Evolutionary conservation across 2,329 filamentous ascomycete species (phyloP).

Genomic region (Trematosphaeria pertusa): DNA sequence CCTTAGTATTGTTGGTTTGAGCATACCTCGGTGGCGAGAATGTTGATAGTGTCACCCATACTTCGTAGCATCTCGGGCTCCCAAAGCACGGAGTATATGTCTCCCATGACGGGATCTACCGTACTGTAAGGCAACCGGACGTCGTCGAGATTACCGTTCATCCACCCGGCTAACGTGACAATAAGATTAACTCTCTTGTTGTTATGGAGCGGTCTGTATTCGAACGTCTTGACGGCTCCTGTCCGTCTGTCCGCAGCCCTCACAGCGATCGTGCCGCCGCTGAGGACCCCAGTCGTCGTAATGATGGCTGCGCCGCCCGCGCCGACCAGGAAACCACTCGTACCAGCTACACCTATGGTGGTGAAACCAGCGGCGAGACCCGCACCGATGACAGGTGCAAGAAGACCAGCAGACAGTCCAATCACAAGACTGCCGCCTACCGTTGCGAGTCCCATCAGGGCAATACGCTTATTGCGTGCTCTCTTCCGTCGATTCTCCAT

Average conservation of each 20-base stretch:
- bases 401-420: conserved; percentile 86
- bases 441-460: conserved; percentile 96
- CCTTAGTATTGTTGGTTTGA: conserved; percentile 8
- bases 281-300: conserved; percentile 84
- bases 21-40: conserved; percentile 90
- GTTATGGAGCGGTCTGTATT: conserved; percentile 95
- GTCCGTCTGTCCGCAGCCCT: conserved; percentile 87
- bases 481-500: conserved; percentile 84
- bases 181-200: conserved; percentile 97
- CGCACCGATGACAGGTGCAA: conserved; percentile 92
- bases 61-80: conserved; percentile 97
- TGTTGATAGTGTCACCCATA: conserved; percentile 99
- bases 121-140: conserved; percentile 95
- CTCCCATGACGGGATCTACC: conserved; percentile 96
- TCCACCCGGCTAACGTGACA: conserved; percentile 95
- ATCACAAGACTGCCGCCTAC: conserved; percentile 96
- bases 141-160: conserved; percentile 97
- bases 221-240: conserved; percentile 92
- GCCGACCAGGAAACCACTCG: conserved; percentile 86
- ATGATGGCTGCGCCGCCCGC: conserved; percentile 93
- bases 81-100: conserved; percentile 96
- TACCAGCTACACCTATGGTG: conserved; percentile 90
- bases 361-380: conserved; percentile 94
- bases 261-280: conserved; percentile 84
- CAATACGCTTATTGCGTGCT: conserved; percentile 81